Evolutionary conservation across 2,329 filamentous ascomycete genomes (phyloP), one percentile per base, ranked within the genome.

Genomic region (Sporothrix dimorphospora): DNA sequence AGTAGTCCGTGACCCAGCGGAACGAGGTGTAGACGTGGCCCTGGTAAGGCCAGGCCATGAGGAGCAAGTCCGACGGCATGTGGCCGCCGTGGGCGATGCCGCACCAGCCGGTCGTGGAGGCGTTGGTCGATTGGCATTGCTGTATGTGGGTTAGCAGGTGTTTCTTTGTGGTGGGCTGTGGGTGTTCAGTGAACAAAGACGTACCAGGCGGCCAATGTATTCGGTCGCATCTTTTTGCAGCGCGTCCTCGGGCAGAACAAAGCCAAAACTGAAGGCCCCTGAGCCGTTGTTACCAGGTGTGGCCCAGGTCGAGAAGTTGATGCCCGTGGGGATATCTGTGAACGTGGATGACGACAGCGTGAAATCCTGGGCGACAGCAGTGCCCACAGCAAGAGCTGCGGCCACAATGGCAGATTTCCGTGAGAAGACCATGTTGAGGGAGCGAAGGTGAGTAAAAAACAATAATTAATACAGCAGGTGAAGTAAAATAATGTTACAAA

Each of bases 171-270:
- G 30, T 34, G 30, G 30, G 6, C 3, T 34, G 12, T 47, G 3
- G 14, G 5, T 19, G 6, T 47, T 47, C 14, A 47, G 2, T 47
- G 14, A 11, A n/a, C n/a, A n/a, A 6, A 59, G 53, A 24, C 49
- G 70, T 75, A 89, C 88, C 68, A 90, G 80, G 63, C 87, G 83
- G 57, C 88, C 89, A 72, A 90, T 86, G 75, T 89, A 90, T 77
- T 90, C 89, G 59, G 81, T 83, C 3, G 83, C 82, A 69, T 85
- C 83, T 24, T 78, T 83, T 0, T 80, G 82, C 57, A 84, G 73
- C 1, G 85, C 86, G 76, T 84, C 80, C 6, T 78, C 75, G 3
- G 88, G 88, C 16, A 90, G 80, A 1, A 85, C 85, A 67, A 90
- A 77, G 77, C 88, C 88, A 59, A 87, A 87, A 38, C 76, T 77